Evolutionary conservation across 2,329 filamentous ascomycete genomes (phyloP).

Genomic region (Aspergillus floridensis): DNA sequence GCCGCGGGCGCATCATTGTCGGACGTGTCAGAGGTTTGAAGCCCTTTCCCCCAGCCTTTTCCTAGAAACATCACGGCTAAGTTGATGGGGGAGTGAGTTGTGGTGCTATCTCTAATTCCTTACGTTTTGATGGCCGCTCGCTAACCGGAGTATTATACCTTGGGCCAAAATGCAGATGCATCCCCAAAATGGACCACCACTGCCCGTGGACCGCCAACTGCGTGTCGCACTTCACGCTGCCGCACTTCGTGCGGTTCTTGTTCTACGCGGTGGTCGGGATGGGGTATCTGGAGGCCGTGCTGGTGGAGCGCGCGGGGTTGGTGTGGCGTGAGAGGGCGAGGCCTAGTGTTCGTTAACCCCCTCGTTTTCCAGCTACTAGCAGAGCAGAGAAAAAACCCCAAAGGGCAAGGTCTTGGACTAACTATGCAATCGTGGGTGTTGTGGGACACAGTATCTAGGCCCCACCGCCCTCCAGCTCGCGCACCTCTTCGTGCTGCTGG

Average conservation of each 20-base stretch:
- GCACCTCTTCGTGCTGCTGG: constrained; percentile 55
- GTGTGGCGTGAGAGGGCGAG: constrained; percentile 48
- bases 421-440: too few relatives aligned
- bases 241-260: constrained; percentile 64
- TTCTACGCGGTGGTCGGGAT: constrained; percentile 59
- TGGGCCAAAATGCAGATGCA: constrained; percentile 45
- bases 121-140: too few relatives aligned
- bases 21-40: constrained; percentile 57
- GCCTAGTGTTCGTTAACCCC: neutral
- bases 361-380: neutral
- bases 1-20: constrained; percentile 64
- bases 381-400: too few relatives aligned
- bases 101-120: too few relatives aligned
- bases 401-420: too few relatives aligned
- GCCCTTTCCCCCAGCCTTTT: neutral
- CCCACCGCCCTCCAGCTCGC: constrained; percentile 52
- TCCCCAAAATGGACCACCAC: constrained; percentile 66
- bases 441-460: constrained; percentile 55
- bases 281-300: constrained; percentile 54
- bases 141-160: too few relatives aligned
- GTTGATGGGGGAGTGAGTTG: too few relatives aligned
- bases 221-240: constrained; percentile 63
- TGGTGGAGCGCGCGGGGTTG: constrained; percentile 51
- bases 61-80: too few relatives aligned
- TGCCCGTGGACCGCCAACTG: constrained; percentile 67